These are phyloP conservation scores for Populus deltoides DNA, from an alignment of 345 rosid genomes.

Conservation along the genomic window DNA sequence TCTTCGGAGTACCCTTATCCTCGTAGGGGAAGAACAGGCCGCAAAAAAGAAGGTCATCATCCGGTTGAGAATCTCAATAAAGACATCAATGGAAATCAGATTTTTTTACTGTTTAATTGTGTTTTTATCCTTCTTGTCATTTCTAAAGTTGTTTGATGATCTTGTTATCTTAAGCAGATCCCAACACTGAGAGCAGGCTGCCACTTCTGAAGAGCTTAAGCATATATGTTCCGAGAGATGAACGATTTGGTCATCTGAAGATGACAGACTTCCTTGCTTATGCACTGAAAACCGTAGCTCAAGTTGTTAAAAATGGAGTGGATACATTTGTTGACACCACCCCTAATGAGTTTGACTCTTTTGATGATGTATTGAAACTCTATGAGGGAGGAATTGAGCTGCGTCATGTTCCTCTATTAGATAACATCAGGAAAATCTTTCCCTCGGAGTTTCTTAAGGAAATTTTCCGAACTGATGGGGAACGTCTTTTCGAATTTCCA, in stretches of 20 bases:
- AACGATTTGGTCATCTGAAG: conserved; percentile 40
- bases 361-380: conserved; percentile 34
- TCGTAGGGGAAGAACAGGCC: conserved; percentile 47
- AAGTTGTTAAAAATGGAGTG: conserved; percentile 31
- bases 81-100: not conserved
- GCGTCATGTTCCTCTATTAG: conserved; percentile 18
- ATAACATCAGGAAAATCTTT: conserved; percentile 16
- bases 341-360: conserved; percentile 40
- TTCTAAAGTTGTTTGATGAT: not conserved
- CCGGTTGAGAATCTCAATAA: not conserved
- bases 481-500: conserved; percentile 31
- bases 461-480: conserved; percentile 35
- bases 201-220: conserved; percentile 31
- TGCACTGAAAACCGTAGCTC: conserved; percentile 33
- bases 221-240: conserved; percentile 43
- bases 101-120: not conserved
- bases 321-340: conserved; percentile 25
- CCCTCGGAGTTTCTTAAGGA: conserved; percentile 36
- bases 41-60: conserved; percentile 30
- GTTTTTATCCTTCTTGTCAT: not conserved
- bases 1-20: conserved; percentile 43
- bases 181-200: conserved; percentile 36
- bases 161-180: conserved; percentile 24
- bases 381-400: conserved; percentile 39
- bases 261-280: conserved; percentile 40